Conservation (phyloP, 495 filamentous ascomycete species). For the Lasiosphaeria hispida region DNA sequence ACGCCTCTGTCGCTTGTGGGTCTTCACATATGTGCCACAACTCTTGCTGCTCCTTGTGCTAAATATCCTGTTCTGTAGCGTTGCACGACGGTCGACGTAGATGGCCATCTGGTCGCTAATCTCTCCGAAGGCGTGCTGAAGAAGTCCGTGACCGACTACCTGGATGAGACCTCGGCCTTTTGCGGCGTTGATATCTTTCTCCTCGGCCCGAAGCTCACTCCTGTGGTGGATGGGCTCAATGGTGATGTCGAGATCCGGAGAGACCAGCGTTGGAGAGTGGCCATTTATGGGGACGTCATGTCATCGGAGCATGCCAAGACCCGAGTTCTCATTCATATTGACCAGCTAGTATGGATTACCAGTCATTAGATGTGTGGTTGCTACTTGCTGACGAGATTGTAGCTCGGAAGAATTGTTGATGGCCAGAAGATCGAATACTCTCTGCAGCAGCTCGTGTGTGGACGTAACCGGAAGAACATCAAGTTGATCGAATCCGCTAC, state of each 20-base stretch:
- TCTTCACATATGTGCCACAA: slow-evolving; percentile 1
- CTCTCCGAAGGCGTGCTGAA: slow-evolving; percentile 63
- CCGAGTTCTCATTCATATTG: slow-evolving; percentile 91
- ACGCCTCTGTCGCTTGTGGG: slow-evolving; percentile 85
- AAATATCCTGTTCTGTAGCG: slow-evolving; percentile 53
- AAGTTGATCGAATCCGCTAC: slow-evolving; percentile 93
- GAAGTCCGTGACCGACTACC: slow-evolving; percentile 68
- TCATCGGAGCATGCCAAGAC: slow-evolving; percentile 97
- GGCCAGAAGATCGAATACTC: slow-evolving; percentile 78
- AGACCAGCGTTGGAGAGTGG: slow-evolving; percentile 82
- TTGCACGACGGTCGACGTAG: slow-evolving; percentile 88
- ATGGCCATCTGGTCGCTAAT: slow-evolving; percentile 82
- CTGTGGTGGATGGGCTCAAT: slow-evolving; percentile 61
- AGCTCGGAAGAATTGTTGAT: slow-evolving; percentile 87
- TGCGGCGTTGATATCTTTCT: slow-evolving; percentile 97
- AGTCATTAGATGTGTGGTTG: slow-evolving; percentile 16
- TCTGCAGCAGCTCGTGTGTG: slow-evolving; percentile 85
- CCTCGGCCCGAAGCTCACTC: slow-evolving; percentile 72
- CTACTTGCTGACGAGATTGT: slow-evolving; percentile 23
- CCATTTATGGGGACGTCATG: slow-evolving; percentile 93
- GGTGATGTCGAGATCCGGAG: slow-evolving; percentile 50
- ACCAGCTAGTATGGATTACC: slow-evolving; percentile 74
- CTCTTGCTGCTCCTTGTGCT: slow-evolving; percentile 3
- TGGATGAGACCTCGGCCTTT: slow-evolving; percentile 77
- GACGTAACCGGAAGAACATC: slow-evolving; percentile 90